Conservation (phyloP, 202 grass and related monocot genomes). For the Cymbopogon flexuosus region DNA sequence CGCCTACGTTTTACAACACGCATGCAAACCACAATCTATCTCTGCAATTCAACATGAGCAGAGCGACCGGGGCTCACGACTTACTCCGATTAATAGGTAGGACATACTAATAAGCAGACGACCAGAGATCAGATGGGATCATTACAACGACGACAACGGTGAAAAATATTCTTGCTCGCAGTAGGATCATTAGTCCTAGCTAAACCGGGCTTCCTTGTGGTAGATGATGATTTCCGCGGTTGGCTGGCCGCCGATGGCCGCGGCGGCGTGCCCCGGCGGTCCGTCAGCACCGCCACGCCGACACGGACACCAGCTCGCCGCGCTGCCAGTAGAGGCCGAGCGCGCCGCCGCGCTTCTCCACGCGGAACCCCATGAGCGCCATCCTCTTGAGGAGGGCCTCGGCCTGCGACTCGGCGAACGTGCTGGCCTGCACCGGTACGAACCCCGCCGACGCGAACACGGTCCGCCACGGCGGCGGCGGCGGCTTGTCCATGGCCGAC, state of each 20-base stretch:
- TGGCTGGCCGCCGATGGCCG: not conserved
- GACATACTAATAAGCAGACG: slow-evolving; percentile 32
- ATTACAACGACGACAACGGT: slow-evolving; percentile 34
- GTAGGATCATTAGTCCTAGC: slow-evolving; percentile 71
- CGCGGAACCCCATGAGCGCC: slow-evolving; percentile 62
- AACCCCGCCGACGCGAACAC: slow-evolving; percentile 61
- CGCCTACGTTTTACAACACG: slow-evolving; percentile 29
- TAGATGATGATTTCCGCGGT: slow-evolving; percentile 1
- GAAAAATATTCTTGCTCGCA: slow-evolving; percentile 17
- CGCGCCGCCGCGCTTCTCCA: slow-evolving; percentile 60
- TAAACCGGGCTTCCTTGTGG: slow-evolving; percentile 23
- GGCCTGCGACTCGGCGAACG: slow-evolving; percentile 73
- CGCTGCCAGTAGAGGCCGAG: slow-evolving; percentile 78
- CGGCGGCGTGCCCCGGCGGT: too few species aligned
- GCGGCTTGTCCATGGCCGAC: slow-evolving; percentile 37
- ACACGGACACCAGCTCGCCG: slow-evolving; percentile 65
- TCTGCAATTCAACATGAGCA: slow-evolving; percentile 40
- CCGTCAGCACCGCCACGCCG: slow-evolving; percentile 64
- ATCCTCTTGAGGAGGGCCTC: slow-evolving; percentile 66
- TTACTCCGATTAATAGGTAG: slow-evolving; percentile 29
- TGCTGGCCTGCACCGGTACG: slow-evolving; percentile 52
- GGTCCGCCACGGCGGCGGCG: slow-evolving; percentile 45
- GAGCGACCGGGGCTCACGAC: slow-evolving; percentile 28
- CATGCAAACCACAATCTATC: slow-evolving; percentile 3
- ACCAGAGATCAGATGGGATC: slow-evolving; percentile 32